Evolutionary conservation across 2,329 filamentous ascomycete species (phyloP), one percentile per base, ranked within the genome.

Genomic region (Colletotrichum shisoi): DNA sequence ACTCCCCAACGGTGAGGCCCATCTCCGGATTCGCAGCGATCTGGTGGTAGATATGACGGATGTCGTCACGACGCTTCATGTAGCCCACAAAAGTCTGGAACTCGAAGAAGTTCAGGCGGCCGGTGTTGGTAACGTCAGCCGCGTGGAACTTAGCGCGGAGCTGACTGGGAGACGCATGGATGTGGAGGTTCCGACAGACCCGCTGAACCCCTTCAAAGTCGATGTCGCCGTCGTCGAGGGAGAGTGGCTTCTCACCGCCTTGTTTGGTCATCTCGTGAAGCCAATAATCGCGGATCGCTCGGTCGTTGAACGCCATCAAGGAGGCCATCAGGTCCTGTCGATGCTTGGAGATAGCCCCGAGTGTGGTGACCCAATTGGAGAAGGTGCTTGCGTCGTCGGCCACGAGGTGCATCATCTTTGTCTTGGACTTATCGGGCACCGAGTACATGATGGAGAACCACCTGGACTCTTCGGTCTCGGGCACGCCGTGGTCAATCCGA

Each of bases 381-480:
- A 94, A 90, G 8, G 89, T 87, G 71, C 88, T 86, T 53, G 88
- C 83, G 69, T 90, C 89, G 12, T 90, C 89, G 31, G 94, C 92
- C 64, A 97, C 89, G 58, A 99, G 84, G 77, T 98, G 93, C 81
- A 98, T 88, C 9, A 90, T 90, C 77, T 97, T 97, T 73, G 88
- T 90, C 75, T 93, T 94, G 9, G 90, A 89, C 69, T 89, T 90
- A 72, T 93, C 91, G 0, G 91, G 89, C 44, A 92, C 86, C 0
- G 88, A 87, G 77, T 97, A 97, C 60, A 97, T 86, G 71, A 99
- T 93, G 34, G 94, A 96, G 74, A 98, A 94, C 86, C 94, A 96
- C 15, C 88, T 87, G 8, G 84, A 80, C 72, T 94, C 90, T 45
- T 88, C 85, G 6, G 86, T 81, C 58, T 89, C 85, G 0, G 89